Conservation (phyloP, 2,329 filamentous ascomycete species). For the Aspergillus pseudonomiae region DNA sequence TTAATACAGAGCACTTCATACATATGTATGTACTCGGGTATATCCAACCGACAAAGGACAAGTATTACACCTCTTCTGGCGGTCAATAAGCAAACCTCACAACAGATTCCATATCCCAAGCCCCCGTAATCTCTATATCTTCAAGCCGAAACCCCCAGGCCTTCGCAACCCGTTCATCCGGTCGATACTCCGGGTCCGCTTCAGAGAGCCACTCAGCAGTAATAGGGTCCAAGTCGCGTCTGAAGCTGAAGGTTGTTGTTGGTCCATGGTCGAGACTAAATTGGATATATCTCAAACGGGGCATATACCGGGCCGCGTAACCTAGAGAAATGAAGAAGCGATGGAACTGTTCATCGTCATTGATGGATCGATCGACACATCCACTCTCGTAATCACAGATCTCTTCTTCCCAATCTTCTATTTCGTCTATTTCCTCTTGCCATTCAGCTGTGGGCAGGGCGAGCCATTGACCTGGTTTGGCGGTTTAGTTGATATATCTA, state of each 20-base stretch:
- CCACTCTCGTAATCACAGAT: background rate
- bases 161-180: background rate
- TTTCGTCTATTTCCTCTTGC: no score
- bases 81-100: no score
- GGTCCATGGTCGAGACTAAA: background rate
- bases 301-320: background rate
- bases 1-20: background rate
- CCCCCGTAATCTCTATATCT: no score
- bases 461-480: no score
- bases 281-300: background rate
- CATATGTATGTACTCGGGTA: background rate
- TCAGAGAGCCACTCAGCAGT: background rate
- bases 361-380: background rate
- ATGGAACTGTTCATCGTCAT: background rate
- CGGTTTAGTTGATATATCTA: no score
- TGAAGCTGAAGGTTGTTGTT: background rate
- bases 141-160: background rate
- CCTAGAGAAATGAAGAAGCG: background rate
- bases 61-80: background rate
- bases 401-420: background rate
- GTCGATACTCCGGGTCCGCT: background rate
- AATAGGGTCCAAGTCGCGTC: background rate
- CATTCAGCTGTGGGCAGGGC: no score
- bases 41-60: background rate
- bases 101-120: no score